Evolutionary conservation across 1,284 basidiomycete species (phyloP).

Genomic region (Paramarasmius palmivorus): DNA sequence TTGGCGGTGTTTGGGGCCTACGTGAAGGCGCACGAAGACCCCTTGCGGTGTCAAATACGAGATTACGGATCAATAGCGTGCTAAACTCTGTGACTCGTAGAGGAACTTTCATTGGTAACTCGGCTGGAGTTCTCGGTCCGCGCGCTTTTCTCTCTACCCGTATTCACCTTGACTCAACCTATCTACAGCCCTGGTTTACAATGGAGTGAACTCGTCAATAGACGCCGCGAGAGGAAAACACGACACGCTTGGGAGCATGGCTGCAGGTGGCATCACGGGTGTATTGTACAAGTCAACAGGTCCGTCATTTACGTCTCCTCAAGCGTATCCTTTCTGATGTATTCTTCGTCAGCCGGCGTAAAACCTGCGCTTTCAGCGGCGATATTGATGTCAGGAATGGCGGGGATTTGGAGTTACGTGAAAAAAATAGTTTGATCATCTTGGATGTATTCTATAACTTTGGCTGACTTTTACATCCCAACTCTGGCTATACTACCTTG

Average conservation of each 20-base stretch:
- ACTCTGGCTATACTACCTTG: constrained; percentile 39
- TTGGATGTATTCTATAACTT: constrained; percentile 51
- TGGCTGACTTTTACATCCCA: constrained; percentile 41
- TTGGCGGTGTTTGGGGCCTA: constrained; percentile 95
- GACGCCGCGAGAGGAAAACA: constrained; percentile 90
- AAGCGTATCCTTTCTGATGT: constrained; percentile 37
- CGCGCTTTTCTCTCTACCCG: constrained; percentile 35
- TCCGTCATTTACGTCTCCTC: constrained; percentile 46
- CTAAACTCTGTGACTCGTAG: constrained; percentile 96
- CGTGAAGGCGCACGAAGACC: constrained; percentile 91
- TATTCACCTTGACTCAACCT: constrained; percentile 24
- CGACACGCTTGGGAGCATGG: constrained; percentile 89
- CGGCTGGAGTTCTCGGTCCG: constrained; percentile 93
- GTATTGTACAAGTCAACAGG: constrained; percentile 93
- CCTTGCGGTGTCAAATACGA: constrained; percentile 78
- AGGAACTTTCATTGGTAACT: constrained; percentile 98
- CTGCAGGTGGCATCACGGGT: constrained; percentile 90
- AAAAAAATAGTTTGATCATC: constrained; percentile 73
- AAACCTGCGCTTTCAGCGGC: constrained; percentile 88
- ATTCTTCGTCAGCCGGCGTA: constrained; percentile 73
- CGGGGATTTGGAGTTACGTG: constrained; percentile 90
- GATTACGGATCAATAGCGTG: constrained; percentile 94
- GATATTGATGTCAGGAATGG: constrained; percentile 84
- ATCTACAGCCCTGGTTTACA: constrained; percentile 88
- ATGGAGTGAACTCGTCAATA: constrained; percentile 93